Conservation (phyloP, 2,329 filamentous ascomycete genomes). For the Penicillium sclerotiorum region DNA sequence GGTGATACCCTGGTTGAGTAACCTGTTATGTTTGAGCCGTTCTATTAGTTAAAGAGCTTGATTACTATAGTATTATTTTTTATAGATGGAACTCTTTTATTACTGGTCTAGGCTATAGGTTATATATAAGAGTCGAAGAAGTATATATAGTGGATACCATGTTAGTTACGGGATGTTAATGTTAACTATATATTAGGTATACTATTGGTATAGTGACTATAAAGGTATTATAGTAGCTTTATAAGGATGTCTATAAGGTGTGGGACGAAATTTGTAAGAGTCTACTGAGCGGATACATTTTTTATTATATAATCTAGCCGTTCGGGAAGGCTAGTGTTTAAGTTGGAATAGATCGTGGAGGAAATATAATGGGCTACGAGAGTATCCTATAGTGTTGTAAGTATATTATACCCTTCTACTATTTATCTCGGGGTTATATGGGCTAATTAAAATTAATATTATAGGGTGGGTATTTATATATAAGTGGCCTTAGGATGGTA, state of each 20-base stretch:
- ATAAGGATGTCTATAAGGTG: neutral
- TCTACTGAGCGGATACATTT: neutral
- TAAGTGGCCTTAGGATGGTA: neutral
- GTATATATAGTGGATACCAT: neutral
- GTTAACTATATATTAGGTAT: neutral
- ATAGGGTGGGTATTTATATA: neutral
- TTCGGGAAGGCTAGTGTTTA: neutral
- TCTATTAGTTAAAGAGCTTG: neutral
- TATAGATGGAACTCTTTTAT: neutral
- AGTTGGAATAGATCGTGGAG: neutral
- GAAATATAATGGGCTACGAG: neutral
- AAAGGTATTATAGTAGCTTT: neutral
- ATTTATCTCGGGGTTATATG: neutral
- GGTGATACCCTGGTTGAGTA: neutral
- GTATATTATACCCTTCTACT: neutral
- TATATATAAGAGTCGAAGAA: neutral
- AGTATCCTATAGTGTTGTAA: neutral
- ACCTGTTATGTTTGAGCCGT: neutral
- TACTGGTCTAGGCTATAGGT: neutral
- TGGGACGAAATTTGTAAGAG: neutral
- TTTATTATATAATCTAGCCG: neutral
- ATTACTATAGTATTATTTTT: neutral
- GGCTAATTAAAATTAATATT: neutral
- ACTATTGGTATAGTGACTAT: neutral
- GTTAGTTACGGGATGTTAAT: too few species aligned